These are phyloP conservation scores for Gnomoniopsis smithogilvyi DNA, from an alignment of 2,329 filamentous ascomycete genomes.

Conservation along the genomic window DNA sequence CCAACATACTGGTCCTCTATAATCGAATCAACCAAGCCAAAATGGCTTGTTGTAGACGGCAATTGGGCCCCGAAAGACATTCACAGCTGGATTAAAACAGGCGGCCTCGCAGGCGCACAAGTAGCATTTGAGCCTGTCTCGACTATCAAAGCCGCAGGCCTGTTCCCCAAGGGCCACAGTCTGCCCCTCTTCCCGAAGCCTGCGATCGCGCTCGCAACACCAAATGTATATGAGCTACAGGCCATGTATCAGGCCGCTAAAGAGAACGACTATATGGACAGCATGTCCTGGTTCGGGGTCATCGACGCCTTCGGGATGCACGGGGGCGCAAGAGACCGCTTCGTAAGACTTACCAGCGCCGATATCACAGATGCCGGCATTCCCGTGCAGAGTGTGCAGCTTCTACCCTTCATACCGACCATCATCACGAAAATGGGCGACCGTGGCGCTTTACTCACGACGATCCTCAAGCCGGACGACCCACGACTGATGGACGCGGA, in stretches of 20 bases:
- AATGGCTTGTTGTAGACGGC: constrained; percentile 79
- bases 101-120: constrained; percentile 50
- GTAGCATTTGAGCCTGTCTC: constrained; percentile 90
- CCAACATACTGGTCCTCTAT: constrained; percentile 58
- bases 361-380: constrained; percentile 75
- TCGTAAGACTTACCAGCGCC: constrained; percentile 64
- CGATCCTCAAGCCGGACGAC: constrained; percentile 66
- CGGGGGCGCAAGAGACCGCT: constrained; percentile 66
- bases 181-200: constrained; percentile 56
- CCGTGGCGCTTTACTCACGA: constrained; percentile 72
- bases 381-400: constrained; percentile 77
- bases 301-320: constrained; percentile 78
- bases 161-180: constrained; percentile 53
- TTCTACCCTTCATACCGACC: constrained; percentile 84
- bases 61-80: constrained; percentile 75
- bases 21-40: constrained; percentile 55
- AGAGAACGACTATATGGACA: constrained; percentile 60
- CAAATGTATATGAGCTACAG: constrained; percentile 77
- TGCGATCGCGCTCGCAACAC: constrained; percentile 71
- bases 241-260: constrained; percentile 75
- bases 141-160: constrained; percentile 67
- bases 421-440: constrained; percentile 81
- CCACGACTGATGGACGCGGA: constrained; percentile 60
- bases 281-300: constrained; percentile 72
- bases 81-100: constrained; percentile 63